A percentile compares a stretch with the other conserved stretches of the same genome.
Conservation (phyloP, 1,139 yeast species). For the Pneumocystis oryctolagi region DNA sequence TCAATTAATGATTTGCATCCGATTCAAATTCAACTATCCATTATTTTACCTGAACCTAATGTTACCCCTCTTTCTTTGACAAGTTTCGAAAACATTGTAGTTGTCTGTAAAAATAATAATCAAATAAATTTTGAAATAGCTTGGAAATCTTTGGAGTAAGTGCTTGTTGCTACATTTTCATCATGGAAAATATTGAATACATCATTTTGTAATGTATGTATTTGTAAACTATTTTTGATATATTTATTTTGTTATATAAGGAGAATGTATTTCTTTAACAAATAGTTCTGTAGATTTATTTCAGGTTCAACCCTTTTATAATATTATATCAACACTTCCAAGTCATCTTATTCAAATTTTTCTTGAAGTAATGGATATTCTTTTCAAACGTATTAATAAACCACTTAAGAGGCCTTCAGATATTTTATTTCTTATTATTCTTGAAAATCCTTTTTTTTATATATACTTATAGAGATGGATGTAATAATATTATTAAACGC, state of each 20-base stretch:
- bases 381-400: slow-evolving; percentile 21
- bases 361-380: slow-evolving; percentile 15
- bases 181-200: slow-evolving; percentile 18
- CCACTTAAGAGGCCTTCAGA: slow-evolving; percentile 18
- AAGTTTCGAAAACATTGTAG: neutral
- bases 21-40: neutral
- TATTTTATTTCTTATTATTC: slow-evolving; percentile 20
- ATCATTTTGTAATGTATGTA: neutral
- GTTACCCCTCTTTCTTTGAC: neutral
- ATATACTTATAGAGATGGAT: slow-evolving; percentile 1
- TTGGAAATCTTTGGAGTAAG: slow-evolving; percentile 12
- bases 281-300: slow-evolving; percentile 8
- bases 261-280: slow-evolving; percentile 20
- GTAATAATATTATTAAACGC: slow-evolving; percentile 41
- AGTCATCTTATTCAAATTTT: slow-evolving; percentile 16
- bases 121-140: neutral
- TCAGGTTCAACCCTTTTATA: neutral
- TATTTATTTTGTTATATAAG: slow-evolving; percentile 19
- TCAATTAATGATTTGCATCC: slow-evolving; percentile 15
- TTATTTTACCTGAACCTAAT: neutral
- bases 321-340: slow-evolving; percentile 7
- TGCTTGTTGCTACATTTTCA: slow-evolving; percentile 17
- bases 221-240: slow-evolving; percentile 12
- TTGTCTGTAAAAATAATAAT: neutral
- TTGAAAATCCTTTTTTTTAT: slow-evolving; percentile 23